Base-by-base conservation (phyloP, 805 yeast species). In the Metschnikowia shivogae region DNA sequence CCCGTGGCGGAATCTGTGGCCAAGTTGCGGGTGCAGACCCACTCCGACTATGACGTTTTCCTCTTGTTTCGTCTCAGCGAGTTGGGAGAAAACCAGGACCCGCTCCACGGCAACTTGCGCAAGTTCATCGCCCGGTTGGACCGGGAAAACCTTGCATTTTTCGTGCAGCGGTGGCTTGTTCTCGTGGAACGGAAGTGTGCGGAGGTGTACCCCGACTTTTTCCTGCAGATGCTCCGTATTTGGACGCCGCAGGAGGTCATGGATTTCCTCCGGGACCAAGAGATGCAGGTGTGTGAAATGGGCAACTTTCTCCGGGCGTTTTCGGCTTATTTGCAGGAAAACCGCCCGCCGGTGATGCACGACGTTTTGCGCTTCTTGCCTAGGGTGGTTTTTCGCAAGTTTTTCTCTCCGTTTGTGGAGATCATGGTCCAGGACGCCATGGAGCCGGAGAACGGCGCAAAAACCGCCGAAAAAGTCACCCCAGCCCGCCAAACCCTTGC, bases 131-230 rank as follows among this genome's bases (percentile, higher is more conserved):
- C 7, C 26, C 46, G 30, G 44, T 56, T 11, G 43, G 39, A 43
- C 13, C 9, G 43, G 4, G 27, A 38, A 3, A 13, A 24, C 11
- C 20, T 45, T 9, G 13, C 47, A 8, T 42, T 41, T 1, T 44
- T 47, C 11, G 41, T 62, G 1, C 39, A 55, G 8, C 76, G 87
- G 54, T 84, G 89, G 89, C 55, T 73, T 33, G 74, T 82, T 0
- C 47, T 83, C 1, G 44, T 73, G 34, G 67, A 77, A 52, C 38
- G 19, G 3, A 28, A 46, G 5, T 50, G 63, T 37, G 68, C 76
- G 52, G 33, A 60, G 0, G 34, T 49, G 1, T 51, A 52, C 26
- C 14, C 30, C 6, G 47, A 17, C 26, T 45, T 50, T 31, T 38
- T 52, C 36, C 14, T 28, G 6, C 33, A 14, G 10, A 34, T 48